These are phyloP conservation scores for Hippophae tibetana DNA, from an alignment of 306 rosid genomes.

Conservation along the genomic window DNA sequence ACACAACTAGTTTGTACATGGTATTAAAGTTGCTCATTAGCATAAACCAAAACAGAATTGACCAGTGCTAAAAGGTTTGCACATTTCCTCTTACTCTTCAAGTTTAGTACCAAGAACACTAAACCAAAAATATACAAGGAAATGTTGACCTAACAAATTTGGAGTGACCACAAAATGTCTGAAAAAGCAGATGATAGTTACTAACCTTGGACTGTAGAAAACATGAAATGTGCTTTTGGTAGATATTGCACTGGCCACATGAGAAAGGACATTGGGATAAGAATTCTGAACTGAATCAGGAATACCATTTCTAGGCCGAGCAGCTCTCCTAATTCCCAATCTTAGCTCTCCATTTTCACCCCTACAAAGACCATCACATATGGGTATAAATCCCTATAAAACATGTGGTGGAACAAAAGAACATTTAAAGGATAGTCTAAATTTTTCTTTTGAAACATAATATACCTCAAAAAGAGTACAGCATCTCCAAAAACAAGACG, in stretches of 20 bases:
- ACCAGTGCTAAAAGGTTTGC: no score
- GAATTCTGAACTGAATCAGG: conserved; percentile 73
- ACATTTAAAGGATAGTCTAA: background rate
- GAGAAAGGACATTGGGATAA: conserved; percentile 51
- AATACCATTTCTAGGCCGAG: conserved; percentile 77
- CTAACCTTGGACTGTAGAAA: conserved; percentile 87
- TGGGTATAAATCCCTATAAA: background rate
- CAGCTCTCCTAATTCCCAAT: conserved; percentile 88
- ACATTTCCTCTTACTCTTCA: no score
- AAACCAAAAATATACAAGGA: no score
- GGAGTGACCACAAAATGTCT: background rate
- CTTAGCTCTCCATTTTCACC: conserved; percentile 93
- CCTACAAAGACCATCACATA: conserved; percentile 36
- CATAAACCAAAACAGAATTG: no score
- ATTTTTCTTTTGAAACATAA: no score
- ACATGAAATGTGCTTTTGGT: conserved; percentile 81
- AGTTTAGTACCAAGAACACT: no score
- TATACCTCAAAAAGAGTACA: conserved; percentile 82
- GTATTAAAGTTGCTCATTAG: no score
- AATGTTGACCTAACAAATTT: background rate
- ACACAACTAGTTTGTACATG: no score
- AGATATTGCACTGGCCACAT: conserved; percentile 74
- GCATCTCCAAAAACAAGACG: conserved; percentile 93
- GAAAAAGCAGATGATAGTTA: conserved; percentile 11
- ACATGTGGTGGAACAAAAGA: background rate